A percentile compares a stretch with the other conserved stretches of the same genome.
Conservation (phyloP, 83 land plant genomes). For the Isoetes engelmannii region DNA sequence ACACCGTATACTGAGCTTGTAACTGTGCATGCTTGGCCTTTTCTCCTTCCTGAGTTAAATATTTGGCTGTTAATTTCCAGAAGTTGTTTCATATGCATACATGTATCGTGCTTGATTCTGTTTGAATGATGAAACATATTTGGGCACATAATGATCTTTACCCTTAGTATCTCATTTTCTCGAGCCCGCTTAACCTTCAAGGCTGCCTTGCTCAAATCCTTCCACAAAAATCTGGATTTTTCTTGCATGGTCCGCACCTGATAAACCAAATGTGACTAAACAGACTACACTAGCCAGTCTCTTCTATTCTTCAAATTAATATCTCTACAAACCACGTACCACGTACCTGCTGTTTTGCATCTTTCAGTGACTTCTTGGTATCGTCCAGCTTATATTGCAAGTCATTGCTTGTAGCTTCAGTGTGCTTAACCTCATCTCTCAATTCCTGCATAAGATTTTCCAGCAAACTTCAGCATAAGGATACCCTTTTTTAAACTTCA, state of each 20-base stretch:
- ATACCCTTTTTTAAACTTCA: not conserved
- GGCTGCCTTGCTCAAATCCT: conserved; percentile 2
- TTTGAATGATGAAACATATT: too few relatives aligned
- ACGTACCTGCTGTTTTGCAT: conserved; percentile 1
- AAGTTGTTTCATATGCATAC: not conserved
- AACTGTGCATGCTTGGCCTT: conserved; percentile 4
- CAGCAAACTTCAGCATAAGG: not conserved
- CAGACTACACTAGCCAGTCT: not conserved
- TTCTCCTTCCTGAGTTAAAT: not conserved
- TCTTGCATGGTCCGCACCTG: not conserved
- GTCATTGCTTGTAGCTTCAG: conserved; percentile 5
- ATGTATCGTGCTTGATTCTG: not conserved
- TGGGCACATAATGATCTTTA: not conserved
- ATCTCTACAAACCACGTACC: not conserved
- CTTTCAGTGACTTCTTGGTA: not conserved
- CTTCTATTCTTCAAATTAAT: not conserved
- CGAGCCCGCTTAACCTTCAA: not conserved
- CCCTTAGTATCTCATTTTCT: not conserved
- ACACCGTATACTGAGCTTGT: conserved; percentile 1
- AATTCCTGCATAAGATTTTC: conserved; percentile 6
- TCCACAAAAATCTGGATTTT: conserved; percentile 3
- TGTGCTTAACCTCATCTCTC: not conserved
- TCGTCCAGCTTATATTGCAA: conserved; percentile 1
- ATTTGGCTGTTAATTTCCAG: too few relatives aligned
- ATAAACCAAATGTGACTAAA: not conserved